Base-by-base conservation (phyloP, 1,139 yeast genomes). In the Eremothecium coryli region DNA sequence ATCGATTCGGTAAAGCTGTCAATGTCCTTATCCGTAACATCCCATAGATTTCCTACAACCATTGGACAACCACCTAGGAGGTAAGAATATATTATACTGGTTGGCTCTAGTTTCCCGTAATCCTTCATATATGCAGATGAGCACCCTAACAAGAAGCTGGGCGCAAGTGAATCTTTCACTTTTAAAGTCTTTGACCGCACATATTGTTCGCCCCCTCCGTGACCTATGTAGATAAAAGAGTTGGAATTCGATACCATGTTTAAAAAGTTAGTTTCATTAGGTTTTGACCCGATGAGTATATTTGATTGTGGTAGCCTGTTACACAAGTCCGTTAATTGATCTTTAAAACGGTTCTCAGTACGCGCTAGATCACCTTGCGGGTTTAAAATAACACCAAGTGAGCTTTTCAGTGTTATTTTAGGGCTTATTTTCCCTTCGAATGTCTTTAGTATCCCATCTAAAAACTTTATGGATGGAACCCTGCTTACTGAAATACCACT, bases 21-120 rank as follows among this genome's bases (percentile, higher is more conserved):
- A 36, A 86, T 84, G 54, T 90, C 98, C 48, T 82, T 86, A 56
- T 90, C 98, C 0, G 97, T 90, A 4, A 90, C 97, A 58, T 86
- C 96, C 98, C 98, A 90, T 43, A 90, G 61, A 50, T 85, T 86
- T 0, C 85, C 95, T 27, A 90, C 61, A 2, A 85, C 68, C 76
- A 82, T 70, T 0, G 94, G 93, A 31, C 85, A 73, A 0, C 93
- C 94, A 21, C 90, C 90, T 4, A 71, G 62, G 23, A 88, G 54
- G 67, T 88, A 86, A 36, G 81, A 76, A 46, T 73, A 70, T 0
- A 84, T 70, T 5, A 86, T 81, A 1, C 97, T 95, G 50, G 71
- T 68, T 0, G 93, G 79, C 43, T 77, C 85, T 38, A 81, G 65
- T 8, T 67, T 55, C 2, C 93, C 88, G 39, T 71, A 68, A 11